These are phyloP conservation scores for Botrytis sinoallii DNA, from an alignment of 2,329 filamentous ascomycete genomes.

Conservation along the genomic window DNA sequence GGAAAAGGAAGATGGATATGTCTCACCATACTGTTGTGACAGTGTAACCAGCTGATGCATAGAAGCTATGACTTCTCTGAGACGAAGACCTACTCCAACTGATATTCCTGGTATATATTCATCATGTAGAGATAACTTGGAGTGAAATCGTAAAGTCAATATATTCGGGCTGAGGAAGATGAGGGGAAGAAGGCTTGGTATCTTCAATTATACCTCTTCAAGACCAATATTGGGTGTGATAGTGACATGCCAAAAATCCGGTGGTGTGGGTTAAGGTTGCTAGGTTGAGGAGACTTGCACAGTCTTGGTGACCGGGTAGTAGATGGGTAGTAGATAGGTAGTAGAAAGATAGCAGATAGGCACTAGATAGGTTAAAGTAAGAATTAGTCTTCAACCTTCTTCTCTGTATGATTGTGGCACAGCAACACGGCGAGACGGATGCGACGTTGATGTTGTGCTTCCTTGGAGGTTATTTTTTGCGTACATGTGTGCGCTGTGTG, in stretches of 20 bases:
- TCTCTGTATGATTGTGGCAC: not conserved
- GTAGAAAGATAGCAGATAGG: not conserved
- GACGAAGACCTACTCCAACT: not conserved
- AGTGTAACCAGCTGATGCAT: not conserved
- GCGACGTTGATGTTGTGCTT: conserved; percentile 4
- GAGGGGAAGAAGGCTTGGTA: conserved; percentile 13
- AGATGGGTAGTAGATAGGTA: not conserved
- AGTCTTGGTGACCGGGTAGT: not conserved
- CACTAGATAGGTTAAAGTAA: not conserved
- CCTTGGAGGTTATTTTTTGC: not conserved
- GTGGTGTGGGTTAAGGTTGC: conserved; percentile 2
- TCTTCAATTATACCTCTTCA: not conserved
- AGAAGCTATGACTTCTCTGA: conserved; percentile 1
- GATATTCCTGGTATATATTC: not conserved
- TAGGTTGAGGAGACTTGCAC: not conserved
- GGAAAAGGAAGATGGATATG: not conserved
- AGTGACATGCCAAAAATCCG: not conserved
- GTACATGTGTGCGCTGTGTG: not conserved
- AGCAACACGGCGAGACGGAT: conserved; percentile 6
- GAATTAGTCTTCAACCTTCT: not conserved
- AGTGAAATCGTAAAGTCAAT: not conserved
- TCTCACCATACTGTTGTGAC: not conserved
- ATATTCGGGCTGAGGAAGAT: conserved; percentile 10
- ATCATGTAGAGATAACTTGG: not conserved
- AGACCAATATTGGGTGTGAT: not conserved